Evolutionary conservation across 2,329 filamentous ascomycete genomes (phyloP).

Genomic region (Pseudopithomyces maydicus): DNA sequence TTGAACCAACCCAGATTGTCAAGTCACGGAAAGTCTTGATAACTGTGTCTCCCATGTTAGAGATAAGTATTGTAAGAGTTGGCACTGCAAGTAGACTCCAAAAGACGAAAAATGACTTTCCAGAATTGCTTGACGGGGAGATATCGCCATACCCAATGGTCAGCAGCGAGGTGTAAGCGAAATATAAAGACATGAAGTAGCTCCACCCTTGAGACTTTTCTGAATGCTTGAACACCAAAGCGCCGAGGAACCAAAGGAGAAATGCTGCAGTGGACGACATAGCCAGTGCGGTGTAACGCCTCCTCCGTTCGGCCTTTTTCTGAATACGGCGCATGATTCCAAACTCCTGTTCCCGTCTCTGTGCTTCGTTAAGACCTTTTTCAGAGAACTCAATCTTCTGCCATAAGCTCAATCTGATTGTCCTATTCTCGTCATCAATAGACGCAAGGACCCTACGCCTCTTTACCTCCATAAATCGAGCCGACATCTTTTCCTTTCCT

Average conservation of each 20-base stretch:
- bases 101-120: conserved; percentile 61
- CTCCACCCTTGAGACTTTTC: conserved; percentile 55
- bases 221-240: conserved; percentile 54
- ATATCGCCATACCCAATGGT: conserved; percentile 63
- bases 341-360: conserved; percentile 56
- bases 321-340: conserved; percentile 49
- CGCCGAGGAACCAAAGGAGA: conserved; percentile 54
- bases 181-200: conserved; percentile 60
- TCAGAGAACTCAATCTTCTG: conserved; percentile 49
- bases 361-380: conserved; percentile 42
- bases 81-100: conserved; percentile 62
- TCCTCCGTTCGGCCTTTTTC: conserved; percentile 37
- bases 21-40: conserved; percentile 60
- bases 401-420: conserved; percentile 50
- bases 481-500: conserved; percentile 57
- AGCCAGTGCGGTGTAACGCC: conserved; percentile 48
- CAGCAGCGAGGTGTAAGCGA: conserved; percentile 57
- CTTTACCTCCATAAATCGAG: conserved; percentile 56
- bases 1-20: conserved; percentile 60
- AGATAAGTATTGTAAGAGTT: conserved; percentile 59
- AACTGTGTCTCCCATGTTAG: conserved; percentile 60
- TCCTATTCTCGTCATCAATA: conserved; percentile 46
- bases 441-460: conserved; percentile 49
- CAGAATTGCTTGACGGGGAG: conserved; percentile 53
- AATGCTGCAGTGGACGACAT: conserved; percentile 47